These are phyloP conservation scores for Bolboschoenus planiculmis DNA, from an alignment of 176 grass and related monocot species.

Conservation along the genomic window DNA sequence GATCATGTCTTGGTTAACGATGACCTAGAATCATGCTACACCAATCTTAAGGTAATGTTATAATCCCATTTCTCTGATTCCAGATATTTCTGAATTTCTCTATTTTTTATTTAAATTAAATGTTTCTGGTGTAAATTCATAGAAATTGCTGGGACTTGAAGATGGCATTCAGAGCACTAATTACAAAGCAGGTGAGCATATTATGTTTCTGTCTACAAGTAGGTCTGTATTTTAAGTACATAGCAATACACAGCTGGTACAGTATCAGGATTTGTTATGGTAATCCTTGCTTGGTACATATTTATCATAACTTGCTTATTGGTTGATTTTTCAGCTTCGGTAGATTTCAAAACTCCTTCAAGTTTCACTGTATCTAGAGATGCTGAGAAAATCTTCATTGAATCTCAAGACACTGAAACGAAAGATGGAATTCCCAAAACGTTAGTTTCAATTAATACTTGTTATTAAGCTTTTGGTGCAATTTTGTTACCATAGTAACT, in stretches of 20 bases:
- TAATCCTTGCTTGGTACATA: neutral
- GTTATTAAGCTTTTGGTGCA: neutral
- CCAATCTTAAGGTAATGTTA: constrained; percentile 72
- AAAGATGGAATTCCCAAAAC: constrained; percentile 34
- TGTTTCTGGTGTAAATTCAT: constrained; percentile 26
- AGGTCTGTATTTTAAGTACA: neutral
- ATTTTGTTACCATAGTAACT: constrained; percentile 5
- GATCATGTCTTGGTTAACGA: constrained; percentile 82
- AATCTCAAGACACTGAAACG: constrained; percentile 36
- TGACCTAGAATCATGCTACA: constrained; percentile 80
- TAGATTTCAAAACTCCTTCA: constrained; percentile 20
- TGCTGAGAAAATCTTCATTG: constrained; percentile 47
- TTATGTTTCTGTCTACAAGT: neutral
- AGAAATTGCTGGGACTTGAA: constrained; percentile 72
- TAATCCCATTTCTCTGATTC: neutral
- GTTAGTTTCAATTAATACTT: constrained; percentile 24
- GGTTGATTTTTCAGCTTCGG: neutral
- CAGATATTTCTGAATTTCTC: neutral
- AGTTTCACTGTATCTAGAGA: constrained; percentile 42
- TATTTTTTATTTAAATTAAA: constrained; percentile 5
- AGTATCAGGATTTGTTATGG: neutral
- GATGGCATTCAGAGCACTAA: constrained; percentile 28
- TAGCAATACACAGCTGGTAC: neutral
- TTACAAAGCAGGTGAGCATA: constrained; percentile 44
- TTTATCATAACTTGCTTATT: neutral